A percentile compares a stretch with the other conserved stretches of the same genome.
Evolutionary conservation across 2,329 filamentous ascomycete genomes (phyloP).

Genomic region (Penicillium sp.): DNA sequence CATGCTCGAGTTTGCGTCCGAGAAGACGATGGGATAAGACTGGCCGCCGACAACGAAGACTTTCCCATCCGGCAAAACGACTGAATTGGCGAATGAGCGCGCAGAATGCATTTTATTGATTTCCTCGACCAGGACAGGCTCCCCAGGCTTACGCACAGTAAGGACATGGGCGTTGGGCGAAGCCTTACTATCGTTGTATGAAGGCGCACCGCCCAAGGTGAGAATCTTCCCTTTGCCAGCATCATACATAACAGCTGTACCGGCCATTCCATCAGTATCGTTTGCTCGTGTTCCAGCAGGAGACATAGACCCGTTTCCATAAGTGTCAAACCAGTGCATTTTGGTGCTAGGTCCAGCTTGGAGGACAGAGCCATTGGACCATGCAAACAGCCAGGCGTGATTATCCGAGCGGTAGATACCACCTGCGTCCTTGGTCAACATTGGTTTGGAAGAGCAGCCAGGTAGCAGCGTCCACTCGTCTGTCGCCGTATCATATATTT

Average conservation of each 20-base stretch:
- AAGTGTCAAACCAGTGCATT: conserved; percentile 57
- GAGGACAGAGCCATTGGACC: conserved; percentile 48
- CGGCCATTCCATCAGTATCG: conserved; percentile 53
- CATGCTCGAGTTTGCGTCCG: conserved; percentile 40
- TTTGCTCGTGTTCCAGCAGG: conserved; percentile 43
- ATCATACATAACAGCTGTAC: conserved; percentile 57
- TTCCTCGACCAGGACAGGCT: conserved; percentile 24
- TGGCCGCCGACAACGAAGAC: conserved; percentile 47
- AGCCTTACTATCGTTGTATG: conserved; percentile 44
- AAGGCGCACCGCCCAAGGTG: conserved; percentile 47
- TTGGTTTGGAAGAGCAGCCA: conserved; percentile 44
- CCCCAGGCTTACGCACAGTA: conserved; percentile 37
- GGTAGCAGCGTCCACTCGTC: conserved; percentile 47
- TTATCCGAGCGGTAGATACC: conserved; percentile 47
- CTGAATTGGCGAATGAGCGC: conserved; percentile 41
- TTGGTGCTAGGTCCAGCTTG: conserved; percentile 53
- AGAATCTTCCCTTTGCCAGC: conserved; percentile 53
- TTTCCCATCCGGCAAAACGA: conserved; percentile 46
- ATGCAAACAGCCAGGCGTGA: conserved; percentile 53
- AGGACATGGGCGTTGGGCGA: conserved; percentile 48
- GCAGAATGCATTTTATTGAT: conserved; percentile 33
- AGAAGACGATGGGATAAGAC: conserved; percentile 38
- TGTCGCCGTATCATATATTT: conserved; percentile 47
- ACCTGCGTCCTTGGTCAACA: conserved; percentile 47
- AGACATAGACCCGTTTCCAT: conserved; percentile 38